These are phyloP conservation scores for Hypoxylon lienhwacheense DNA, from an alignment of 495 filamentous ascomycete species.

Conservation along the genomic window DNA sequence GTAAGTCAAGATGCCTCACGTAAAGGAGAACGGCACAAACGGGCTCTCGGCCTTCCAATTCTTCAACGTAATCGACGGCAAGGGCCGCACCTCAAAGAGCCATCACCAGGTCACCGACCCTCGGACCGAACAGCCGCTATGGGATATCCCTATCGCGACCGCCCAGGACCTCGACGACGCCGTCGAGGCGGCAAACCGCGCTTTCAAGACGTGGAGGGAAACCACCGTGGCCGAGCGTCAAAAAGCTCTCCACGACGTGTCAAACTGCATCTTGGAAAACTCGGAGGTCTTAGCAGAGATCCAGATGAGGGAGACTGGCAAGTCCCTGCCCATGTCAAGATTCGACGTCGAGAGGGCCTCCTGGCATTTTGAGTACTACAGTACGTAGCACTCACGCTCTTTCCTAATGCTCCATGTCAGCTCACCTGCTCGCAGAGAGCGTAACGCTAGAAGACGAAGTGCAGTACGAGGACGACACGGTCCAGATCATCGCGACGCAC, in stretches of 20 bases:
- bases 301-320: conserved; percentile 48
- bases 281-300: conserved; percentile 42
- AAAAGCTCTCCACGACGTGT: conserved; percentile 56
- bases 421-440: conserved; percentile 30
- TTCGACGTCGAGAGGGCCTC: conserved; percentile 33
- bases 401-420: not conserved
- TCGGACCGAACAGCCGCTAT: conserved; percentile 51
- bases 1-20: conserved; percentile 32
- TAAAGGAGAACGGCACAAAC: conserved; percentile 24
- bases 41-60: conserved; percentile 37
- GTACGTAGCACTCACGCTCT: conserved; percentile 6
- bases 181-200: conserved; percentile 48
- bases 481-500: conserved; percentile 52
- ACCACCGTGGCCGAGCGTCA: conserved; percentile 53
- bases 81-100: conserved; percentile 41
- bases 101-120: conserved; percentile 49
- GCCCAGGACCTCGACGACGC: conserved; percentile 54
- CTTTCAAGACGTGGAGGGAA: conserved; percentile 50
- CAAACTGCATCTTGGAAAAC: conserved; percentile 43
- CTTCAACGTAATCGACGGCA: conserved; percentile 52
- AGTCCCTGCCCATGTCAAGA: conserved; percentile 40
- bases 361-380: conserved; percentile 38
- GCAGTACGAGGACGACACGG: conserved; percentile 54
- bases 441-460: conserved; percentile 48
- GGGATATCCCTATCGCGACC: conserved; percentile 49